phyloP scores from a whole-genome alignment of 495 filamentous ascomycete species.

The Umbilicaria muhlenbergii region DNA sequence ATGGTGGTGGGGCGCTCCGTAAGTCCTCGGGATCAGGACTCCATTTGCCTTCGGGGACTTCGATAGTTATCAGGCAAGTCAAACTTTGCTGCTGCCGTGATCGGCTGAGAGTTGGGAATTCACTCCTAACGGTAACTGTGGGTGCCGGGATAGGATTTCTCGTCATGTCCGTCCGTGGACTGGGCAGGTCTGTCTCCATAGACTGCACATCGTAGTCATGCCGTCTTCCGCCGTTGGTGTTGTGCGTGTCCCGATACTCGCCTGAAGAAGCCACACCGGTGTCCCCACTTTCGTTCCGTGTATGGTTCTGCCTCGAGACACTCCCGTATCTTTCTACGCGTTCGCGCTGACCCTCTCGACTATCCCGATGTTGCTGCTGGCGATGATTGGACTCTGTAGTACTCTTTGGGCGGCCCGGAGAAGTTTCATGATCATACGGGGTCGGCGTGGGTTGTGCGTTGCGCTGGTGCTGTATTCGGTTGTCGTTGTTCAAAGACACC shows the following conservation, averaged over 20 bases:
- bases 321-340: constrained; percentile 44
- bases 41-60: constrained; percentile 91
- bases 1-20: constrained; percentile 40
- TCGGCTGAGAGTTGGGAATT: constrained; percentile 85
- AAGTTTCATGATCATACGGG: constrained; percentile 41
- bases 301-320: constrained; percentile 35
- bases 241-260: constrained; percentile 55
- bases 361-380: constrained; percentile 31
- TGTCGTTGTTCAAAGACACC: constrained; percentile 38
- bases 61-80: constrained; percentile 87
- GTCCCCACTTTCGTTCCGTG: constrained; percentile 60
- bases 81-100: constrained; percentile 90
- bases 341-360: constrained; percentile 40
- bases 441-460: constrained; percentile 38
- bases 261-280: constrained; percentile 55
- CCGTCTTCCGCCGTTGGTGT: constrained; percentile 36
- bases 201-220: constrained; percentile 95
- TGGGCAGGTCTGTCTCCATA: constrained; percentile 77
- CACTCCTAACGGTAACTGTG: constrained; percentile 80
- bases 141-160: constrained; percentile 88
- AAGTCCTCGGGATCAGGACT: constrained; percentile 72
- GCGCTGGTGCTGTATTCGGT: constrained; percentile 7
- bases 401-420: constrained; percentile 30
- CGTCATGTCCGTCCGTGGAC: constrained; percentile 48
- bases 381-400: constrained; percentile 31